These are phyloP conservation scores for Aspergillus eucalypticola DNA, from an alignment of 2,329 filamentous ascomycete genomes.

Conservation along the genomic window DNA sequence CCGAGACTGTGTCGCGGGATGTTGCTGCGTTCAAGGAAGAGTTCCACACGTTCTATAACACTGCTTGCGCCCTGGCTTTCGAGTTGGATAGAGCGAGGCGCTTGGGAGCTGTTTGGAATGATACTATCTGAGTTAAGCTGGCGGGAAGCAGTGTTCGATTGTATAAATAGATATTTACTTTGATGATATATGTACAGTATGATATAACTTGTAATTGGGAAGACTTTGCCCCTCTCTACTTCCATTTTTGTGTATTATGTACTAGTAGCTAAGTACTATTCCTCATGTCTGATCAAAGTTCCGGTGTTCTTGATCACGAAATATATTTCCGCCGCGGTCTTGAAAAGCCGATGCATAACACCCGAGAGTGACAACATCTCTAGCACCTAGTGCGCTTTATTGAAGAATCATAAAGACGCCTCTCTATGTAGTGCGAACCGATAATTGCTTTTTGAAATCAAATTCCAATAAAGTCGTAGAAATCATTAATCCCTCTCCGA, in stretches of 20 bases:
- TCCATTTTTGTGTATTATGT: not conserved
- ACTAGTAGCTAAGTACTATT: not conserved
- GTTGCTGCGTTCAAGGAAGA: conserved; percentile 11
- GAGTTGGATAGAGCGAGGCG: conserved; percentile 28
- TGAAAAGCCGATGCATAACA: no score
- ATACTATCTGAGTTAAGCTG: not conserved
- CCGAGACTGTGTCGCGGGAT: conserved; percentile 10
- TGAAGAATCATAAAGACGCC: no score
- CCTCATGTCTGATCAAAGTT: no score
- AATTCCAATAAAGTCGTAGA: conserved; percentile 26
- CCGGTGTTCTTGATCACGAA: no score
- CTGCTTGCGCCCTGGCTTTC: conserved; percentile 39
- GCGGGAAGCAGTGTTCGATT: not conserved
- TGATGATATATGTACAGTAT: conserved; percentile 8
- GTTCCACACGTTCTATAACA: conserved; percentile 4
- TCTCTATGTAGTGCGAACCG: not conserved
- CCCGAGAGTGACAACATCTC: no score
- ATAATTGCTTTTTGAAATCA: not conserved
- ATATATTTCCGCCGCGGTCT: no score
- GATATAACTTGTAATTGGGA: not conserved
- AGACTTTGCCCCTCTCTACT: not conserved
- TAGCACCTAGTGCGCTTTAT: no score
- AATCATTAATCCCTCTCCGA: conserved; percentile 35
- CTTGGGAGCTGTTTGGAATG: not conserved
- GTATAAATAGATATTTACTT: conserved; percentile 5